Evolutionary conservation across 2,329 filamentous ascomycete genomes (phyloP).

Genomic region (Neonectria ditissima): DNA sequence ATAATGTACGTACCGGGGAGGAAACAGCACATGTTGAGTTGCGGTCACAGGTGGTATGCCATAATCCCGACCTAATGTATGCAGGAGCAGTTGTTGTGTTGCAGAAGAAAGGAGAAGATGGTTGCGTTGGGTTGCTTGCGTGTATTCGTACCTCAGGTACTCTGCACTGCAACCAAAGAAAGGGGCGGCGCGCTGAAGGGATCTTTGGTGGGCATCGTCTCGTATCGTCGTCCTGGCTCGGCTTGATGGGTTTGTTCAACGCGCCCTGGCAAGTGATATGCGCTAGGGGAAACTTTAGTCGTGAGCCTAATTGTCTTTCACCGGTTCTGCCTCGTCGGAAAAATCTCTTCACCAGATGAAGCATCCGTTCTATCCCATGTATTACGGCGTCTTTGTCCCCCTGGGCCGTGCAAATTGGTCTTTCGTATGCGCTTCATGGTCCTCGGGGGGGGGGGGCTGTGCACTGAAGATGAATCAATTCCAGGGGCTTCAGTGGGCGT

Average conservation of each 20-base stretch:
- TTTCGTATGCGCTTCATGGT: conserved; percentile 12
- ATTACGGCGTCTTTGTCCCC: neutral
- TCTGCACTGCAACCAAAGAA: neutral
- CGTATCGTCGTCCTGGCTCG: conserved; percentile 3
- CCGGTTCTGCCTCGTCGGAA: neutral
- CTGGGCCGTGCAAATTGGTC: conserved; percentile 1
- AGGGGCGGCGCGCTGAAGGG: neutral
- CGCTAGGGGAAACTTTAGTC: conserved; percentile 35
- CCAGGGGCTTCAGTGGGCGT: conserved; percentile 18
- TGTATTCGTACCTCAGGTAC: neutral
- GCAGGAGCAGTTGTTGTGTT: conserved; percentile 18
- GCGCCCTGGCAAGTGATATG: conserved; percentile 7
- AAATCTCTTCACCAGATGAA: neutral
- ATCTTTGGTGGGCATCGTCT: neutral
- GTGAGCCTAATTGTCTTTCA: conserved; percentile 35
- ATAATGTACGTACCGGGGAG: neutral
- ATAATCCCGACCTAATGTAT: conserved; percentile 4
- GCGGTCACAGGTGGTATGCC: neutral
- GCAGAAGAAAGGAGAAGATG: neutral
- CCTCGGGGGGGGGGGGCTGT: conserved; percentile 21
- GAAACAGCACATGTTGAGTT: neutral
- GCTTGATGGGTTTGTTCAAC: neutral
- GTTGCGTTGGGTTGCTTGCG: conserved; percentile 3
- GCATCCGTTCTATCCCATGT: too few species aligned
- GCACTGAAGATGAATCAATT: conserved; percentile 10